Evolutionary conservation across 2,329 filamentous ascomycete species (phyloP).

Genomic region (Zymoseptoria brevis): DNA sequence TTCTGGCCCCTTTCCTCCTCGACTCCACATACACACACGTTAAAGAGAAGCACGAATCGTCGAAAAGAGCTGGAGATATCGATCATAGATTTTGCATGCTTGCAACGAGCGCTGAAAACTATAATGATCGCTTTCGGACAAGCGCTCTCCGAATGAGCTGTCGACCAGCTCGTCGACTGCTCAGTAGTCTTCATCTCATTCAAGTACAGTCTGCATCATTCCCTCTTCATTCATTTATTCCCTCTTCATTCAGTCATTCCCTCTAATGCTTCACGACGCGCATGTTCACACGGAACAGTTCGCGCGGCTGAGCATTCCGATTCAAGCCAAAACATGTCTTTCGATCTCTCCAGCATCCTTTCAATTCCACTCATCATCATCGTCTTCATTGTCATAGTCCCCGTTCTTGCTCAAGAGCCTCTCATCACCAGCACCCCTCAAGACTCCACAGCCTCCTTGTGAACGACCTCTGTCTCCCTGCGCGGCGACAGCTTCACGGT

Average conservation of each 20-base stretch:
- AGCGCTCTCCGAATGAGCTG: neutral
- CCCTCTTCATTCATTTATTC: neutral
- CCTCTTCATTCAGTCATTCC: neutral
- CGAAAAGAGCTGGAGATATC: too few species aligned
- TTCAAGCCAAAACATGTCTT: neutral
- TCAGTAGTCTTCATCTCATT: neutral
- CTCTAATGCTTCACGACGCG: neutral
- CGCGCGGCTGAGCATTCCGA: neutral
- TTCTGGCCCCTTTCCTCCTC: neutral
- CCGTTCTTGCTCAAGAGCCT: neutral
- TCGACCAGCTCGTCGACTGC: neutral
- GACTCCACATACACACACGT: neutral
- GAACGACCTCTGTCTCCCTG: neutral
- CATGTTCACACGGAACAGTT: neutral
- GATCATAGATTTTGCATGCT: neutral
- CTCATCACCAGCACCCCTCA: neutral
- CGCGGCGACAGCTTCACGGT: neutral
- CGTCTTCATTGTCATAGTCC: neutral
- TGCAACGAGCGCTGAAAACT: neutral
- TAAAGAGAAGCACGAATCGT: neutral
- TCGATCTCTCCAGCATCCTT: neutral
- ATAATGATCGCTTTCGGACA: neutral
- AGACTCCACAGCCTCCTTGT: neutral
- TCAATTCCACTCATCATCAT: neutral
- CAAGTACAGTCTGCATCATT: neutral